Evolutionary conservation across 1,284 basidiomycete species (phyloP).

Genomic region (Pseudozyma sp.): DNA sequence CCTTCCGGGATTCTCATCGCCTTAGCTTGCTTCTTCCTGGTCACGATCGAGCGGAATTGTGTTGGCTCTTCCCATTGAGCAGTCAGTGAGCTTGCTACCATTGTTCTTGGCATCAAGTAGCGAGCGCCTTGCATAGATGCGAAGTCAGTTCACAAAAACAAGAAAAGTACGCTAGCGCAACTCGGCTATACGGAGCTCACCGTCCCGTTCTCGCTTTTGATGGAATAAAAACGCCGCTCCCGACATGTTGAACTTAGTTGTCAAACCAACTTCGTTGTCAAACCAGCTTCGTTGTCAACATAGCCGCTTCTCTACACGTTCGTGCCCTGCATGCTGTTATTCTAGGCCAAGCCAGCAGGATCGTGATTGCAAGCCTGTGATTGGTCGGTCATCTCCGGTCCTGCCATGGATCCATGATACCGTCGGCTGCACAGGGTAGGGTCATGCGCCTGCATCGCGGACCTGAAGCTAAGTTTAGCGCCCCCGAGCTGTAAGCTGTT

Average conservation of each 20-base stretch:
- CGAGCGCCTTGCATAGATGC: background rate
- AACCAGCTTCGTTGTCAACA: background rate
- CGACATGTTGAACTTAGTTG: background rate
- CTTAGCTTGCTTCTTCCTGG: no score
- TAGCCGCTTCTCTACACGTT: no score
- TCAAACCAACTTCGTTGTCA: background rate
- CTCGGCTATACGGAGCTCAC: conserved; percentile 35
- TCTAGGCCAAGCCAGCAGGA: background rate
- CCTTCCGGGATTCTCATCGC: no score
- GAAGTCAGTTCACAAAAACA: background rate
- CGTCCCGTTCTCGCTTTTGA: conserved; percentile 39
- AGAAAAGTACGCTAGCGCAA: conserved; percentile 38
- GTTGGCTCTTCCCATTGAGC: no score
- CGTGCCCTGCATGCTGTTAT: background rate
- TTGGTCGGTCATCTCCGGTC: conserved; percentile 44
- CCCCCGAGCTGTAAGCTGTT: background rate
- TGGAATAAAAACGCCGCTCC: conserved; percentile 2
- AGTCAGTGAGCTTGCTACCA: no score
- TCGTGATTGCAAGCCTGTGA: conserved; percentile 12
- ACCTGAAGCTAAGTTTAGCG: conserved; percentile 9
- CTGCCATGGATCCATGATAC: conserved; percentile 5
- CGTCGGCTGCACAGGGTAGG: conserved; percentile 16
- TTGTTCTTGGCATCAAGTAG: background rate
- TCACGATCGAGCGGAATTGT: no score
- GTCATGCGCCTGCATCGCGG: conserved; percentile 19